Percentiles rank a stretch among this genome's conserved stretches.
These are phyloP conservation scores for Schizophyllum commune DNA, from an alignment of 1,284 basidiomycete genomes.

Conservation along the genomic window DNA sequence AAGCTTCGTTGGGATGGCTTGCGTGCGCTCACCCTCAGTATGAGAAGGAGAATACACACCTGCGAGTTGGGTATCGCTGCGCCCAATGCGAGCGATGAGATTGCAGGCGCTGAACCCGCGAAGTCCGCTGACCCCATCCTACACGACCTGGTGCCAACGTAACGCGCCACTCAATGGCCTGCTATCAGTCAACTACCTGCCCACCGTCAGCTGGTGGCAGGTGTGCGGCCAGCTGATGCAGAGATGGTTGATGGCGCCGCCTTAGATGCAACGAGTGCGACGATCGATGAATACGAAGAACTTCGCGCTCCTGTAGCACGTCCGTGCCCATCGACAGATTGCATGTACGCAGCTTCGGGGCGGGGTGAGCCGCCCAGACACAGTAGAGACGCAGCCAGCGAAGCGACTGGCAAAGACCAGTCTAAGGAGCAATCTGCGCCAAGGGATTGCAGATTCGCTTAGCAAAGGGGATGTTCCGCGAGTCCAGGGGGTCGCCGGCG, in stretches of 20 bases:
- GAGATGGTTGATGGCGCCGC: not conserved
- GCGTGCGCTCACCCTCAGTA: too few species aligned
- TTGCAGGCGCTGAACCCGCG: too few species aligned
- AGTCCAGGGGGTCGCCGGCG: not conserved
- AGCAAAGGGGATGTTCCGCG: too few species aligned
- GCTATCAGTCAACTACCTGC: not conserved
- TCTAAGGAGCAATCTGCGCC: too few species aligned
- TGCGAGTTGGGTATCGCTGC: too few species aligned
- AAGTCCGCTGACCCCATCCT: too few species aligned
- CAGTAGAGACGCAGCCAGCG: not conserved
- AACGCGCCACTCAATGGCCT: too few species aligned
- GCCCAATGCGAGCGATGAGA: too few species aligned
- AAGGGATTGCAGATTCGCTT: too few species aligned
- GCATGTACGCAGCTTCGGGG: not conserved
- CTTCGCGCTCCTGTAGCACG: not conserved
- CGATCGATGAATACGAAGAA: not conserved
- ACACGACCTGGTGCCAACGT: too few species aligned
- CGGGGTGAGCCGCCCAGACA: not conserved
- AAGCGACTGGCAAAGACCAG: not conserved
- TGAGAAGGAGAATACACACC: too few species aligned
- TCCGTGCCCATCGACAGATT: not conserved
- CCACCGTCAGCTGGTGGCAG: not conserved
- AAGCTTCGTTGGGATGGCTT: too few species aligned
- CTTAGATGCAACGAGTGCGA: not conserved
- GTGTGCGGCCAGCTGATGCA: not conserved